phyloP scores from a whole-genome alignment of 2,329 filamentous ascomycete species.

The Alternaria longipes region DNA sequence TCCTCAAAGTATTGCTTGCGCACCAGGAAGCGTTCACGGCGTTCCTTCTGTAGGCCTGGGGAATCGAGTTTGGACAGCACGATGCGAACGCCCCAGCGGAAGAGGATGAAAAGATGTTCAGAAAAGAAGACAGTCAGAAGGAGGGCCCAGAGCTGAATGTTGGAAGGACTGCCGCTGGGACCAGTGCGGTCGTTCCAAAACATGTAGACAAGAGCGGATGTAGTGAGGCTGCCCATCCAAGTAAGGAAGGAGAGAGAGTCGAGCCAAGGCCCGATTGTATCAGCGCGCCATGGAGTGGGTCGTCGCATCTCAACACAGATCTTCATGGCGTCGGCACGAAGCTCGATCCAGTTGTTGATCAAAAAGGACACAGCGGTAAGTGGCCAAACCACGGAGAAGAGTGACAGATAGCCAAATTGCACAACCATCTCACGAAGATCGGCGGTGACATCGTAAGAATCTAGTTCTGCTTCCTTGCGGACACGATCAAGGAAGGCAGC shows the following conservation, averaged over 20 bases:
- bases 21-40: slow-evolving; percentile 80
- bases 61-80: slow-evolving; percentile 84
- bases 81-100: slow-evolving; percentile 75
- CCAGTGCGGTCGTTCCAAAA: slow-evolving; percentile 77
- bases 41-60: slow-evolving; percentile 84
- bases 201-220: slow-evolving; percentile 86
- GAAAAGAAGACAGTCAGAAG: slow-evolving; percentile 83
- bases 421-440: slow-evolving; percentile 78
- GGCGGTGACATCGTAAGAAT: slow-evolving; percentile 85
- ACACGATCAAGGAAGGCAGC: slow-evolving; percentile 81
- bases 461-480: slow-evolving; percentile 81
- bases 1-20: slow-evolving; percentile 82
- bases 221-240: slow-evolving; percentile 91
- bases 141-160: slow-evolving; percentile 81
- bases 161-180: slow-evolving; percentile 70
- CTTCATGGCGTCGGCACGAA: slow-evolving; percentile 92
- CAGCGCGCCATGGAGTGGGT: slow-evolving; percentile 86
- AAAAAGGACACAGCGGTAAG: slow-evolving; percentile 89
- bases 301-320: slow-evolving; percentile 89
- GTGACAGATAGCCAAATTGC: slow-evolving; percentile 81
- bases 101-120: slow-evolving; percentile 87
- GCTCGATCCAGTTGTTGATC: slow-evolving; percentile 94
- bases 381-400: slow-evolving; percentile 95
- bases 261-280: slow-evolving; percentile 94
- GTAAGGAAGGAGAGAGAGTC: slow-evolving; percentile 86